Conservation (phyloP, 768 basidiomycete genomes). For the Royoungia palumana region DNA sequence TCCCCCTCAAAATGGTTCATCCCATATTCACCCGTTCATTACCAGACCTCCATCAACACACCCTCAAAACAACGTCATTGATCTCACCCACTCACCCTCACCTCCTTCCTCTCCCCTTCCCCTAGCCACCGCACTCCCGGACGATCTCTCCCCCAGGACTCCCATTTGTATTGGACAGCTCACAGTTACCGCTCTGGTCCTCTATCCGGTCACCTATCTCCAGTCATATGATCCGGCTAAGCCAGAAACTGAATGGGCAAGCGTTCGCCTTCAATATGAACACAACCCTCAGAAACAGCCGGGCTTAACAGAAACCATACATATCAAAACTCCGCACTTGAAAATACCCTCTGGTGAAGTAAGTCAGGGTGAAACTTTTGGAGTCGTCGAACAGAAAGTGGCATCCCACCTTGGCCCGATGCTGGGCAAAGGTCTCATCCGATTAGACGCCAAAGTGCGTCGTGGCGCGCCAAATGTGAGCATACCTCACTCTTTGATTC, state of each 20-base stretch:
- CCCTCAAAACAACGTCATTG: conserved; percentile 58
- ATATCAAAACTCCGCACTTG: conserved; percentile 64
- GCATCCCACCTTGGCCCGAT: conserved; percentile 77
- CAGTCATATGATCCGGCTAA: conserved; percentile 39
- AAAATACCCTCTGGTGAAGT: conserved; percentile 53
- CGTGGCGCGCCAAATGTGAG: conserved; percentile 63
- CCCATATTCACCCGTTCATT: conserved; percentile 21
- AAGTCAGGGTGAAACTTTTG: conserved; percentile 65
- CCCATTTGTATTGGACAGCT: conserved; percentile 88
- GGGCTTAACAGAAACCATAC: conserved; percentile 64
- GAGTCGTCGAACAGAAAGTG: conserved; percentile 82
- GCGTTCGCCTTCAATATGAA: conserved; percentile 71
- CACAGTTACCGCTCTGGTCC: conserved; percentile 75
- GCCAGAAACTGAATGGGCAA: conserved; percentile 59
- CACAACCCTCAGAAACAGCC: conserved; percentile 51
- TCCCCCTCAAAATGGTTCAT: conserved; percentile 23
- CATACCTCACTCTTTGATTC: conserved; percentile 19
- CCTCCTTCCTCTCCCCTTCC: conserved; percentile 40
- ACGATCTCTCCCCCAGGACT: conserved; percentile 71
- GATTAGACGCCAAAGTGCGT: conserved; percentile 73
- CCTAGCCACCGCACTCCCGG: conserved; percentile 37
- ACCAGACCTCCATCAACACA: conserved; percentile 22
- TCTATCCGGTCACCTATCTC: conserved; percentile 78
- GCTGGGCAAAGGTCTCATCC: conserved; percentile 79
- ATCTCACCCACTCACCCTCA: conserved; percentile 67